Base-by-base conservation (phyloP, 2,329 filamentous ascomycete genomes). In the Didymella exigua region DNA sequence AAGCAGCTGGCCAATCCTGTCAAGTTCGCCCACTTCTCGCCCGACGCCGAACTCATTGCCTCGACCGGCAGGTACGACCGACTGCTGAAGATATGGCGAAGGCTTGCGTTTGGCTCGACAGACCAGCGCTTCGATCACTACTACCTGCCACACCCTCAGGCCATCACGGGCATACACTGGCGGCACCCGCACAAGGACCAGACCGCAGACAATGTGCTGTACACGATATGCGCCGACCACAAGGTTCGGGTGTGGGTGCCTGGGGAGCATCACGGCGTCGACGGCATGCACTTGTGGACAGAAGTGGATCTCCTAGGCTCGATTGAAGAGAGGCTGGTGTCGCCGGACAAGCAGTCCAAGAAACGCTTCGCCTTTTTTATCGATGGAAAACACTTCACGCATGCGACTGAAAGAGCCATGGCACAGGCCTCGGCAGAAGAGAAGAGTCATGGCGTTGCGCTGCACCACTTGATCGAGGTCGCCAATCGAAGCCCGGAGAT, bases 11-110 rank as follows among this genome's bases (percentile, higher is more conserved):
- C 93, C 2, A 92, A 84, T 67, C 82, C 88, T 0, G 86, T 86
- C 31, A 89, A 89, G 68, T 84, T 88, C 53, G 92, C 92, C 2
- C 80, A 83, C 8, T 86, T 97, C 63, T 96, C 93, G 1, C 91
- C 91, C 60, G 93, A 96, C 73, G 93, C 91, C 11, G 87, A 88
- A 18, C 86, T 96, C 57, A 91, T 98, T 48, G 93, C 92, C 16
- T 93, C 90, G 1, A 84, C 89, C 11, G 89, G 91, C 36, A 79
- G 82, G 44, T 86, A 90, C 70, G 95, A 98, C 74, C 84, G 88
- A 46, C 78, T 98, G 18, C 87, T 96, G 62, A 98, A 99, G 77
- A 84, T 98, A 66, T 99, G 96, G 95, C 86, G 92, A 60, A 85
- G 93, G 48, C 79, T 96, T 21, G 89, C 89, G 8, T 97, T 93